These are phyloP conservation scores for Sordariomycetes sp. DNA, from an alignment of 2,329 filamentous ascomycete species.

Conservation along the genomic window DNA sequence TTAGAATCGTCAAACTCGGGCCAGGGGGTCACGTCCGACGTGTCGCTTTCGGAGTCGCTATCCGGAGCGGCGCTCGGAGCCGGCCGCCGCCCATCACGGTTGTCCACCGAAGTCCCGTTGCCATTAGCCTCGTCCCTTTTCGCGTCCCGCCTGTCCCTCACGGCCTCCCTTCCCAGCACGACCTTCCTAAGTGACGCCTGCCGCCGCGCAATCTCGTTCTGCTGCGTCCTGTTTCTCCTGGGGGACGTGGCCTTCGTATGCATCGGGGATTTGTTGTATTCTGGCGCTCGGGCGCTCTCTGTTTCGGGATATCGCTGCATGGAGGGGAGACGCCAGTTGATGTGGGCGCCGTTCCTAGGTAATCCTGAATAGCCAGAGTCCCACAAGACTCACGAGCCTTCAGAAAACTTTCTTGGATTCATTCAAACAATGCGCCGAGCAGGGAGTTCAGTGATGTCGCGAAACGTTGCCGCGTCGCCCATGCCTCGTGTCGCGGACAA, in stretches of 20 bases:
- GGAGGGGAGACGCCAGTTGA: background rate
- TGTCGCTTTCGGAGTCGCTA: constrained; percentile 1
- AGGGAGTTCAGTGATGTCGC: background rate
- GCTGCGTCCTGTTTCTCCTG: background rate
- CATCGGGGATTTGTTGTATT: background rate
- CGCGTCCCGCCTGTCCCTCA: background rate
- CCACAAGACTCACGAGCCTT: background rate
- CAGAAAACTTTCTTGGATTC: background rate
- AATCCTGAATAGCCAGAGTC: background rate
- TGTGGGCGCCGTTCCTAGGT: background rate
- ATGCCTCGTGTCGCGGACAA: too few species aligned
- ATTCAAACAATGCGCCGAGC: background rate
- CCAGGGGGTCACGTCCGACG: constrained; percentile 7
- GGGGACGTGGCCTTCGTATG: background rate
- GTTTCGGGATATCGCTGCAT: background rate
- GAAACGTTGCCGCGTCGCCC: background rate
- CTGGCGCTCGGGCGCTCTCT: background rate
- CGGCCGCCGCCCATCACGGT: background rate
- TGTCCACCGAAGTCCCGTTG: background rate
- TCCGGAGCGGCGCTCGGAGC: background rate
- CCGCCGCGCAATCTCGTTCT: background rate
- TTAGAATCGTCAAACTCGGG: constrained; percentile 5
- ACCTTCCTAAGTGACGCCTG: constrained; percentile 2
- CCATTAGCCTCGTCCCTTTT: background rate
- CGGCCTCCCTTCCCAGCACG: constrained; percentile 2